Evolutionary conservation across 2,329 filamentous ascomycete species (phyloP).

Genomic region (Tolypocladium ophioglossoides): DNA sequence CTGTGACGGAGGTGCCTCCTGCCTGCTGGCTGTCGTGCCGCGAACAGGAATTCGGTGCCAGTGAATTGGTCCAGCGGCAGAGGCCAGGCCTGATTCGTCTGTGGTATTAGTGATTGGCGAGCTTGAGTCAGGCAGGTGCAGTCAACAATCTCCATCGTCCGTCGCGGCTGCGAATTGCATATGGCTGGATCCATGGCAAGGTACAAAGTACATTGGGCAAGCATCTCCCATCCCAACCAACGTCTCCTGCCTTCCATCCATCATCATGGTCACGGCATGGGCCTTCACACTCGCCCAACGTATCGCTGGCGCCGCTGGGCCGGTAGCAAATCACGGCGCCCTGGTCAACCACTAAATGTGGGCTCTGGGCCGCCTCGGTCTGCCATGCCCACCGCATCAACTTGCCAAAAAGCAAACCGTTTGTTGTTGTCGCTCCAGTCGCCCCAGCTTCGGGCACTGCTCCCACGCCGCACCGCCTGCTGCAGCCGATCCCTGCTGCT

Average conservation of each 20-base stretch:
- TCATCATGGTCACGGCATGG: background rate
- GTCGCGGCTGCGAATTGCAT: too few relatives aligned
- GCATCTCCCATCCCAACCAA: background rate
- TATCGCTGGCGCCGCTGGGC: conserved; percentile 1
- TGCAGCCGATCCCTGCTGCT: background rate
- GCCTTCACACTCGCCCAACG: background rate
- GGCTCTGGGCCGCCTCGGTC: background rate
- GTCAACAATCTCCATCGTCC: too few relatives aligned
- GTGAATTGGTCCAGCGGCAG: background rate
- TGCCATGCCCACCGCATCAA: too few relatives aligned
- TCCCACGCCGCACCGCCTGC: background rate
- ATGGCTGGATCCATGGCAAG: background rate
- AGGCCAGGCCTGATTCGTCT: too few relatives aligned
- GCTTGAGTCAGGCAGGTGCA: background rate
- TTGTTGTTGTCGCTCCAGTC: background rate
- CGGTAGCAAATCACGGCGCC: conserved; percentile 2
- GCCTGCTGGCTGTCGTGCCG: background rate
- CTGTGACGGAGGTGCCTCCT: background rate
- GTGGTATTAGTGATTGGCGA: background rate
- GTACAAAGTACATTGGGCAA: background rate
- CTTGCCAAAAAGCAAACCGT: background rate
- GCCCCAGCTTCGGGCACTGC: background rate
- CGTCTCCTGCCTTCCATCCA: background rate
- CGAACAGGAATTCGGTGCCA: too few relatives aligned
- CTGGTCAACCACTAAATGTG: background rate